A percentile compares a stretch with the other conserved stretches of the same genome.
Conservation (phyloP, 148 eudicot genomes). For the Persicaria tinctoria region DNA sequence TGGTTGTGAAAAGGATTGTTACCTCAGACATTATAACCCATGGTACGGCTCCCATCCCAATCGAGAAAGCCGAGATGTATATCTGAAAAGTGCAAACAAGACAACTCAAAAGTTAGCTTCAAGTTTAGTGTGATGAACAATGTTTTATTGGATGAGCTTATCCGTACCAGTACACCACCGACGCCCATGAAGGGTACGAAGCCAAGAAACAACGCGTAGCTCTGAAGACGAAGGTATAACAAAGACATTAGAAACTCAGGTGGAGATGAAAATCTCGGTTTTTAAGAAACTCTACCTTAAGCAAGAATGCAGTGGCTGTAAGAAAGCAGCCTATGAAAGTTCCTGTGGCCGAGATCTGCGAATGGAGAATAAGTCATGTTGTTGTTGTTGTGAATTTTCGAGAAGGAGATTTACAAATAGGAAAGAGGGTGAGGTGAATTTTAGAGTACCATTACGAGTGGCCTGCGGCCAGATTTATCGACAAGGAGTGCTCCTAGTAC, state of each 20-base stretch:
- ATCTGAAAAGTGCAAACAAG: constrained; percentile 26
- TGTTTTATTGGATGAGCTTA: not conserved
- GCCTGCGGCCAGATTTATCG: constrained; percentile 78
- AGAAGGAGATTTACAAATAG: not conserved
- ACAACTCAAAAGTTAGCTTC: not conserved
- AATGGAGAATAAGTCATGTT: not conserved
- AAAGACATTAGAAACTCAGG: not conserved
- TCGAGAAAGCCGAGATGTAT: constrained; percentile 27
- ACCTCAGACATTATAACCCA: constrained; percentile 20
- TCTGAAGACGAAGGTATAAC: constrained; percentile 25
- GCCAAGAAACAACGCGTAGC: constrained; percentile 37
- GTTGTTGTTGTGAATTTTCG: not conserved
- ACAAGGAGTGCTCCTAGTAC: constrained; percentile 50
- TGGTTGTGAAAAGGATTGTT: not conserved
- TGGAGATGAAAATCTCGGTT: not conserved
- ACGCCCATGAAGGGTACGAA: constrained; percentile 63
- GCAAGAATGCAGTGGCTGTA: constrained; percentile 53
- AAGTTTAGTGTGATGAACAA: not conserved
- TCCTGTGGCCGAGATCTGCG: constrained; percentile 69
- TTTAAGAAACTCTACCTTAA: constrained; percentile 37
- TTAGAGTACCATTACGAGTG: constrained; percentile 50
- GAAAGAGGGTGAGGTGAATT: not conserved
- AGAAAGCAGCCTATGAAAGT: constrained; percentile 63
- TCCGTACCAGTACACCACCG: constrained; percentile 68
- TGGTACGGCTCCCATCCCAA: constrained; percentile 14